Percentiles rank a stretch among this genome's conserved stretches.
phyloP scores from a whole-genome alignment of 345 rosid species.

The Lagerstroemia speciosa region DNA sequence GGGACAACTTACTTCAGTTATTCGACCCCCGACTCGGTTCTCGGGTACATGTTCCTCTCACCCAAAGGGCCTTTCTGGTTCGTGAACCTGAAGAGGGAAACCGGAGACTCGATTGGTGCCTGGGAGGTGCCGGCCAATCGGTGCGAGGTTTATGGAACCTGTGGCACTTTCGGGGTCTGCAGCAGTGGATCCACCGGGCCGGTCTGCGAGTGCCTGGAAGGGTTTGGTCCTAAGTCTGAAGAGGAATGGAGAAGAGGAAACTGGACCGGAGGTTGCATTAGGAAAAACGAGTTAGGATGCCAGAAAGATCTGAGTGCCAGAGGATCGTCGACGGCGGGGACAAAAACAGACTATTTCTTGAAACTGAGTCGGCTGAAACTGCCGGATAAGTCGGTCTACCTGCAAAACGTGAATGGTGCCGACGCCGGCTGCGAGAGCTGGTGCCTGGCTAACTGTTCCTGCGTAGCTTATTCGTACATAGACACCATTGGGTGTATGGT shows the following conservation, averaged over 20 bases:
- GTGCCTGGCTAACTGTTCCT: constrained; percentile 23
- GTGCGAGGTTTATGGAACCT: constrained; percentile 21
- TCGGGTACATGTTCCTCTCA: constrained; percentile 9
- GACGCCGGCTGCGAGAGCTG: constrained; percentile 7
- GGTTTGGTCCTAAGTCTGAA: constrained; percentile 23
- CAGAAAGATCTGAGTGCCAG: constrained; percentile 1
- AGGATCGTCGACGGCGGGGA: background rate
- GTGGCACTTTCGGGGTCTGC: constrained; percentile 25
- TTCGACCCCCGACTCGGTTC: background rate
- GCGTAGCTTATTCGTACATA: constrained; percentile 9
- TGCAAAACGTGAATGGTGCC: background rate
- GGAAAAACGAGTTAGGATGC: constrained; percentile 7
- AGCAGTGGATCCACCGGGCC: constrained; percentile 7
- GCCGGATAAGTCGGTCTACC: constrained; percentile 4
- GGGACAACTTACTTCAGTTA: constrained; percentile 7
- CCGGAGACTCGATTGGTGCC: constrained; percentile 7
- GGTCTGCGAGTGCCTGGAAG: constrained; percentile 24
- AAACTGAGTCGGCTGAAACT: constrained; percentile 1
- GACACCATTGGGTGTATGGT: constrained; percentile 12
- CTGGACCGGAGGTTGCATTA: constrained; percentile 20
- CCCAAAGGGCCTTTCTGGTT: constrained; percentile 7
- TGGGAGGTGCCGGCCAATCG: constrained; percentile 14
- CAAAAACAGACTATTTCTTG: background rate
- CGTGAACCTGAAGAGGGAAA: constrained; percentile 6
- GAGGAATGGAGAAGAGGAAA: constrained; percentile 16